These are phyloP conservation scores for Misopates orontium DNA, from an alignment of 257 asterid genomes.

Conservation along the genomic window DNA sequence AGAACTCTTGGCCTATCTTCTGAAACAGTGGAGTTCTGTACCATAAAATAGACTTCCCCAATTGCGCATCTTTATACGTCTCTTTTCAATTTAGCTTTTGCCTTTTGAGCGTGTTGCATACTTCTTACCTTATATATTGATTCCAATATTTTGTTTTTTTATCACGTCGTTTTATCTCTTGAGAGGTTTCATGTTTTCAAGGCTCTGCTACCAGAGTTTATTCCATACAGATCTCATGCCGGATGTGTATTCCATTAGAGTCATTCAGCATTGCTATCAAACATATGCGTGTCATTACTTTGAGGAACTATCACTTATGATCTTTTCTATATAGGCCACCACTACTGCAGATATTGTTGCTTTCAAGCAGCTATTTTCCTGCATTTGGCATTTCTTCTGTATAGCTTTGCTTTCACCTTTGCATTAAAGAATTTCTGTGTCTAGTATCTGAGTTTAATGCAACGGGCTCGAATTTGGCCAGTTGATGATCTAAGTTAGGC, in stretches of 20 bases:
- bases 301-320: neutral
- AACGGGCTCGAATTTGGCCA: neutral
- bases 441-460: neutral
- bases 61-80: neutral
- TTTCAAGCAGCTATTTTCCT: conserved; percentile 9
- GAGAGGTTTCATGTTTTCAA: neutral
- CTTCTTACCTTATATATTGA: neutral
- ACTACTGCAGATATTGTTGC: neutral
- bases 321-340: neutral
- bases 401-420: neutral
- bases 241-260: neutral
- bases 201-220: too few relatives aligned
- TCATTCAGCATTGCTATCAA: neutral
- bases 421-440: conserved; percentile 10
- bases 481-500: neutral
- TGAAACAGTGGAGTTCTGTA: conserved; percentile 11
- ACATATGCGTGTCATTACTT: neutral
- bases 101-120: conserved; percentile 12
- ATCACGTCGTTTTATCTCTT: neutral
- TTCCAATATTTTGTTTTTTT: neutral
- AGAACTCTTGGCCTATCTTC: too few relatives aligned
- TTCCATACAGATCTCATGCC: neutral
- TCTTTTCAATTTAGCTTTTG: neutral
- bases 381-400: conserved; percentile 2
- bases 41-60: neutral